Base-by-base conservation (phyloP, 106 monocot species). In the Alisma plantagoaquatica region DNA sequence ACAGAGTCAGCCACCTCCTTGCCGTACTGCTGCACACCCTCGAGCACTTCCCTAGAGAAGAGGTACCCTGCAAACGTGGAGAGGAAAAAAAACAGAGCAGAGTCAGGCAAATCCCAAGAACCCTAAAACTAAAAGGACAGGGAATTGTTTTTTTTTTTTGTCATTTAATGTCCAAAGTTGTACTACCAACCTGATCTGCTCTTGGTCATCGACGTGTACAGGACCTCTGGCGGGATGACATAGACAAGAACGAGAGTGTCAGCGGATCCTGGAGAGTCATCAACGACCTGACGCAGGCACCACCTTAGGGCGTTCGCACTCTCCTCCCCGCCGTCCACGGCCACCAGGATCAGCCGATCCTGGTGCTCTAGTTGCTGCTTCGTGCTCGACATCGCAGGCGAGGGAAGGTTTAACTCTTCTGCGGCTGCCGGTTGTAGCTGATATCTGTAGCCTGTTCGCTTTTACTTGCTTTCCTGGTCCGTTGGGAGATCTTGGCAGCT, bases 301-400 rank as follows among this genome's bases (percentile, higher is more conserved):
- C 83, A 78, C 10, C 23, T 32, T 48, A 83, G 69, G 0, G 81
- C 81, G 65, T 82, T 46, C 64, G 32, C 29, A 70, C 82, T 84
- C 78, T 88, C 82, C 43, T 88, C 78, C 11, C 87, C 56, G 31
- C 59, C 82, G 75, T 88, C 87, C 54, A 88, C 66, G 16, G 78
- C 87, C 66, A 76, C 87, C 43, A 70, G 33, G 2, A 87, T 70
- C 78, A 31, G 54, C 68, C 77, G 59, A 28, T 31, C 42, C 55
- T 31, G n/a, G 17, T 20, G 33, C 33, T 20, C 14, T 24, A 15
- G 15, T 27, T 21, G 2, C 42, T 23, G 12, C 25, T 41, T 55
- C 55, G 15, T 29, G 1, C 51, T 0, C 24, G 51, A 29, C 15
- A 25, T 51, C 4, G 21, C 11, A 3, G 23, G 2, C 23, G 27